Base-by-base conservation (phyloP, 83 land plant genomes). In the Isoetes engelmannii region DNA sequence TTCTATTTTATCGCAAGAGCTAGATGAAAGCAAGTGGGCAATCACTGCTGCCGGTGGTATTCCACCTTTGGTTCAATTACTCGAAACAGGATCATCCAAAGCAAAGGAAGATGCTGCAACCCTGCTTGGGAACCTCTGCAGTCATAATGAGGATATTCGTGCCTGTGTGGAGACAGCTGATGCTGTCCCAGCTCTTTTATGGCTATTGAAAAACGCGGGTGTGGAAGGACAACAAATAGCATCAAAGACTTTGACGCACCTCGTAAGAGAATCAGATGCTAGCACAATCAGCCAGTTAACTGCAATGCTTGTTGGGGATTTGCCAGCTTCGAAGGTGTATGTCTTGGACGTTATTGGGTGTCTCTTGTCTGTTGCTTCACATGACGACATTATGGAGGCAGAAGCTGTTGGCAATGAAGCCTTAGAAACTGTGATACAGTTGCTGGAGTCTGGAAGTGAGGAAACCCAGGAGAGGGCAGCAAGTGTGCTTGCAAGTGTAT, bases 21-120 rank as follows among this genome's bases (percentile, higher is more conserved):
- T 92, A 70, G 99, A 94, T 80, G 93, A 88, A 63, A 88, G 97
- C 77, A 94, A 91, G 72, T 94, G 99, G 99, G 92, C 97, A 44
- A 94, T 94, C 63, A 94, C 99, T 65, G 99, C 99, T 74, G 99
- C 99, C 59, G 99, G 99, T 55, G 99, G 99, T 21, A 94, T 94
- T 21, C 99, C 99, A 47, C 99, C 99, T 9, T 80, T 94, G 62
- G 99, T 94, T 59, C 99, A 94, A 61, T 85, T 94, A 56, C 82
- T 94, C 9, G 99, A 94, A 71, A 88, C 87, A 10, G 99, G 99
- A 4, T 88, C 96, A 43, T 68, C 82, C 42, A 95, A 92, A 74
- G 99, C 97, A 10, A 95, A 95, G 53, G 99, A 95, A 71, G 99
- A 94, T 68, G 82, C 99, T 55, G 99, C 99, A 47, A 72, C 76